Base-by-base conservation (phyloP, 345 rosid species). In the Rubroshorea leprosula region DNA sequence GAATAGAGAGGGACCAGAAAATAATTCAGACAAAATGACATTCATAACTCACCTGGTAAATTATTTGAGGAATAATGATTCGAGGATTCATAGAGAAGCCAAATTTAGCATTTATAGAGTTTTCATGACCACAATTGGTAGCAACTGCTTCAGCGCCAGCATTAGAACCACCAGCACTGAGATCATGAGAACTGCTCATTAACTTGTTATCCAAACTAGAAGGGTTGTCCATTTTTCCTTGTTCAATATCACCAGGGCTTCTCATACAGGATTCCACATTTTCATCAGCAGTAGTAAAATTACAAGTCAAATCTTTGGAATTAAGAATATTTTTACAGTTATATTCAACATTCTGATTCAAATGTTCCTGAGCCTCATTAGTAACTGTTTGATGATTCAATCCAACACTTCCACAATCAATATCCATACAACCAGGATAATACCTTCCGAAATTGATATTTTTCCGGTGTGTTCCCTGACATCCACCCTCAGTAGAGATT, bases 41-140 rank as follows among this genome's bases (percentile, higher is more conserved):
- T 51, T 61, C 39, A 39, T 17, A 51, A 23, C 80, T 80, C 54
- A 93, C 99, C 94, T 82, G 76, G 74, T 93, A 85, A 71, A 93
- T 85, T 78, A 87, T 82, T 81, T 89, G 97, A 60, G 97, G 97
- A 71, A 93, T 83, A 82, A 96, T 93, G 69, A 95, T 87, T 26
- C 81, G 90, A 23, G 81, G 57, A 54, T 83, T 89, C 22, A 68
- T 61, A 51, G 66, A 63, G 22, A 82, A 68, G 73, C 49, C 72
- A 49, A 72, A 75, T 80, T 76, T 87, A 51, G 80, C 56, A 49
- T 79, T 64, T 15, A 81, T 49, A 47, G 73, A 73, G 41, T 79
- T 82, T 49, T 75, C 68, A 59, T 63, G 67, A 64, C 65, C 62
- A 66, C 71, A 68, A 63, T 76, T 77, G 70, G 77, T 55, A 24